Evolutionary conservation across 257 asterid genomes (phyloP).

Genomic region (Solanum habrochaites): DNA sequence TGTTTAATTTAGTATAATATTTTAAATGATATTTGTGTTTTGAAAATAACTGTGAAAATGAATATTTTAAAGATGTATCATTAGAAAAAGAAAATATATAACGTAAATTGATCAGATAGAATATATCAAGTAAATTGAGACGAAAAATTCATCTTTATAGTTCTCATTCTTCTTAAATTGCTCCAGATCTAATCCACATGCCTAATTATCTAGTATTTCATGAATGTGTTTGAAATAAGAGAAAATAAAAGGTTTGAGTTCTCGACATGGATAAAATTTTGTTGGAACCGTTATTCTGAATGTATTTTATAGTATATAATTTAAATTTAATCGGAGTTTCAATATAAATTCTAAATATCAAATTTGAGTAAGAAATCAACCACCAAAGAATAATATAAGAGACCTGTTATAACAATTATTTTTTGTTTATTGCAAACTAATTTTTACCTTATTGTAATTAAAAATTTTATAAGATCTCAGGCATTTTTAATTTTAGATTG

Average conservation of each 20-base stretch:
- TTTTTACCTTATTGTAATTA: not conserved
- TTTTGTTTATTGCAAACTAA: not conserved
- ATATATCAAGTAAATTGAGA: not conserved
- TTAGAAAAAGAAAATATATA: too few relatives aligned
- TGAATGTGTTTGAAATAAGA: not conserved
- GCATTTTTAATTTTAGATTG: too few relatives aligned
- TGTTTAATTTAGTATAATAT: accelerated
- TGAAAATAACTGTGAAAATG: too few relatives aligned
- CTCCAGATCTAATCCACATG: not conserved
- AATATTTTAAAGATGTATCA: too few relatives aligned
- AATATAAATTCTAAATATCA: too few relatives aligned
- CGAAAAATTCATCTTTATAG: not conserved
- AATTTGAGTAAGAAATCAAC: not conserved
- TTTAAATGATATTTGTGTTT: too few relatives aligned
- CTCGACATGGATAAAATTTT: too few relatives aligned
- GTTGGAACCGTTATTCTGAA: too few relatives aligned
- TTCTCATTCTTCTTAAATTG: not conserved
- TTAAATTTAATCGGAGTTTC: too few relatives aligned
- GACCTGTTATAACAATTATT: not conserved
- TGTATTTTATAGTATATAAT: too few relatives aligned
- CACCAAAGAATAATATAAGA: not conserved
- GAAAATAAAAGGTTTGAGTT: not conserved
- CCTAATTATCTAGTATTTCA: not conserved
- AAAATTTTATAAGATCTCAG: too few relatives aligned
- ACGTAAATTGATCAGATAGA: too few relatives aligned